Evolutionary conservation across 1,284 basidiomycete species (phyloP), one percentile per base, ranked within the genome.

Genomic region (Pterula multifida): DNA sequence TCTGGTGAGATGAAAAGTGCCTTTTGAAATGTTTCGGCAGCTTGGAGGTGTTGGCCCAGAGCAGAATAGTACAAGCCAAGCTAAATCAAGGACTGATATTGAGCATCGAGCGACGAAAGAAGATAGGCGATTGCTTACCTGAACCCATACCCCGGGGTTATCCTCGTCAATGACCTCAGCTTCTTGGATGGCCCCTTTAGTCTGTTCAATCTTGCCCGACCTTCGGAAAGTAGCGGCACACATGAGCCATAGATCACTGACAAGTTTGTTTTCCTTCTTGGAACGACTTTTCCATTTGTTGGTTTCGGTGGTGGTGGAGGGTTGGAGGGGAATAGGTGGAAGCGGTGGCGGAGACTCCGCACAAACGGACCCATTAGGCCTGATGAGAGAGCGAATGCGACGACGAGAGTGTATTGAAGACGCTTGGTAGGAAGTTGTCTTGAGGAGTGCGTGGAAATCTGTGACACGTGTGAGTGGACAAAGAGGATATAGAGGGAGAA

Each of bases 161-260:
- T 79, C 76, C 54, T 90, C 85, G 62, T 95, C 90, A 54, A 83
- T 74, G 3, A 85, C 81, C 63, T 99, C 95, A 0, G 95, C 96
- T 66, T 99, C 95, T 61, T 94, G 90, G 47, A 98, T 92, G 1
- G 95, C 87, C 6, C 82, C 91, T 52, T 84, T 80, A 1, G 89
- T 82, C 61, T 98, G 90, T 53, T 94, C 90, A 50, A 90, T 78
- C 68, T 94, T 93, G 9, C 88, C 88, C 47, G 86, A 72, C 51
- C 95, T 71, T 26, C 96, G 76, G 71, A 97, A 98, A 0, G 90
- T 94, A 3, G 96, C 93, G 0, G 95, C 91, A 2, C 84, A 87
- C 76, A 91, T 88, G 3, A 98, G 68, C 95, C 95, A 99, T 19
- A 98, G 68, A 57, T 91, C 81, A 51, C 86, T 89, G 51, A 98